A percentile compares a stretch with the other conserved stretches of the same genome.
These are phyloP conservation scores for Wickerhamomyces sp. DNA, from an alignment of 1,139 yeast species.

Conservation along the genomic window DNA sequence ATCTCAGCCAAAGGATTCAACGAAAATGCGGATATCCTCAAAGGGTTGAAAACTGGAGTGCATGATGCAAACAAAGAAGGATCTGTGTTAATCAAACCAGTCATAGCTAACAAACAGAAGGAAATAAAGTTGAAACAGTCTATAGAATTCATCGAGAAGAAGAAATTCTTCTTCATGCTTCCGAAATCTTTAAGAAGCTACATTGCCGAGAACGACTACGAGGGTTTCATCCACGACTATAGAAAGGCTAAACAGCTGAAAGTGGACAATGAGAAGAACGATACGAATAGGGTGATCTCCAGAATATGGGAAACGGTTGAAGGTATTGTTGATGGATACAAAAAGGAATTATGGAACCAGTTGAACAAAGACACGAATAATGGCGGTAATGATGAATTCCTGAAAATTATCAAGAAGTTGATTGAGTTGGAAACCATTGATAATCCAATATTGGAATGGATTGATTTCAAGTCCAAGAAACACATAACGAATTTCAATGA, in stretches of 20 bases:
- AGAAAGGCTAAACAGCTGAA: slow-evolving; percentile 42
- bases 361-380: slow-evolving; percentile 32
- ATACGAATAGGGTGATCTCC: slow-evolving; percentile 30
- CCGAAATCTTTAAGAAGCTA: slow-evolving; percentile 56
- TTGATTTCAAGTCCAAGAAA: slow-evolving; percentile 39
- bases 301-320: slow-evolving; percentile 69
- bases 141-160: slow-evolving; percentile 55
- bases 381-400: slow-evolving; percentile 42
- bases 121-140: slow-evolving; percentile 58
- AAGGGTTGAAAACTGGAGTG: slow-evolving; percentile 41
- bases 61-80: slow-evolving; percentile 50
- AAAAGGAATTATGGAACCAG: slow-evolving; percentile 56
- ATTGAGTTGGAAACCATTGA: slow-evolving; percentile 55
- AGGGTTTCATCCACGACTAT: slow-evolving; percentile 65
- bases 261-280: slow-evolving; percentile 13
- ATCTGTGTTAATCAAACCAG: slow-evolving; percentile 68
- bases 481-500: slow-evolving; percentile 35
- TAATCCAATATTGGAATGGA: slow-evolving; percentile 64
- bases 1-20: slow-evolving; percentile 36
- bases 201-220: slow-evolving; percentile 60
- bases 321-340: slow-evolving; percentile 57
- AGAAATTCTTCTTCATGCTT: slow-evolving; percentile 64
- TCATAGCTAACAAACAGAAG: slow-evolving; percentile 56
- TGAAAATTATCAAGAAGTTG: slow-evolving; percentile 52
- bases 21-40: slow-evolving; percentile 26